phyloP scores from a whole-genome alignment of 768 basidiomycete species.

The Hypholoma sublateritium region DNA sequence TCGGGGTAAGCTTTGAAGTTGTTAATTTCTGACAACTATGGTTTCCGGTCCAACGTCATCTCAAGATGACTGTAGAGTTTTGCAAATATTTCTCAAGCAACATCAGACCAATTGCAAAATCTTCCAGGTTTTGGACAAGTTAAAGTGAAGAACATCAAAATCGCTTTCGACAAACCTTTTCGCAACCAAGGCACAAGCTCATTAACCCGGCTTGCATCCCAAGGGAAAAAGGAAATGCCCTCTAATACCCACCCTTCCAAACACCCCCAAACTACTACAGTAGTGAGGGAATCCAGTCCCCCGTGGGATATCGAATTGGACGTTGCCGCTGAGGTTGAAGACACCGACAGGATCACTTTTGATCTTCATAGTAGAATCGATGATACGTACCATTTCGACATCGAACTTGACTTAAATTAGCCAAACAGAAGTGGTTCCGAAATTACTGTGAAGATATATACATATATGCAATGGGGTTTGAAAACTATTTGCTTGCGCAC shows the following conservation, averaged over 20 bases:
- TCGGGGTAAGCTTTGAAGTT: conserved; percentile 64
- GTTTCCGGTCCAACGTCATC: neutral
- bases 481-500: no score
- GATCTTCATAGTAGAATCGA: neutral
- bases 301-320: neutral
- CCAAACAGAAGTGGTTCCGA: no score
- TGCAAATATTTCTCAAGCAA: conserved; percentile 72
- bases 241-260: no score
- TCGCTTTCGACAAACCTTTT: conserved; percentile 90
- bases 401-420: conserved; percentile 48
- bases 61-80: conserved; percentile 62
- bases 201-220: conserved; percentile 12
- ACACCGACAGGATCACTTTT: neutral
- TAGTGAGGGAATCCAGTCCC: no score
- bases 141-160: conserved; percentile 88
- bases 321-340: neutral
- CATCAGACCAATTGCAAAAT: conserved; percentile 70
- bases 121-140: conserved; percentile 94
- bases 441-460: neutral
- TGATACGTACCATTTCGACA: conserved; percentile 31
- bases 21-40: neutral
- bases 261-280: no score
- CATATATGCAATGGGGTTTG: neutral
- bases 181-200: conserved; percentile 60
- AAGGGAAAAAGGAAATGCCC: no score